phyloP scores from a whole-genome alignment of 108 stramenopile genomes.

The Chaetoceros muelleri region DNA sequence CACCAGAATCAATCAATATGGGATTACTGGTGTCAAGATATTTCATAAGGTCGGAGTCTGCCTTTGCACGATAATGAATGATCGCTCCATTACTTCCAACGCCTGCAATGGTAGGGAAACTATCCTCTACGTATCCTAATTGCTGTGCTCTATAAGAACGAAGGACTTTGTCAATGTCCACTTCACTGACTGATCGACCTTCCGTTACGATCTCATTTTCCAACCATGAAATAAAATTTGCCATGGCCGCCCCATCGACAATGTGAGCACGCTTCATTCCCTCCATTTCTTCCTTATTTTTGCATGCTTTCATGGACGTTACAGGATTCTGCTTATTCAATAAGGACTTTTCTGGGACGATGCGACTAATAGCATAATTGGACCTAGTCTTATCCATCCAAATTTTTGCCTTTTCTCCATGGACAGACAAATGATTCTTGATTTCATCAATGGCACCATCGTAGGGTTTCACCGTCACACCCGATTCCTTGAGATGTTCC shows the following conservation, averaged over 20 bases:
- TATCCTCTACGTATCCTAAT: constrained; percentile 65
- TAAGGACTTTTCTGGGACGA: constrained; percentile 40
- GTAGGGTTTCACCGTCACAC: constrained; percentile 54
- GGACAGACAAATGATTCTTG: constrained; percentile 31
- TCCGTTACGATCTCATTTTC: constrained; percentile 49
- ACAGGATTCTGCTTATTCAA: constrained; percentile 75
- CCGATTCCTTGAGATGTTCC: constrained; percentile 39
- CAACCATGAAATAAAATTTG: constrained; percentile 84
- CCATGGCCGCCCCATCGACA: constrained; percentile 94
- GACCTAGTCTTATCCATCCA: constrained; percentile 58
- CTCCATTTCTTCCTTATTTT: constrained; percentile 85
- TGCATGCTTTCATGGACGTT: constrained; percentile 87
- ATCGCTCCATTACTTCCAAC: constrained; percentile 94
- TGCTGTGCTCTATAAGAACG: constrained; percentile 66
- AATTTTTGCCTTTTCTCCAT: constrained; percentile 31
- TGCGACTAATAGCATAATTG: constrained; percentile 47
- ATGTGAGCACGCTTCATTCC: constrained; percentile 89
- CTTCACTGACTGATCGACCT: constrained; percentile 70
- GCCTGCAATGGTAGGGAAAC: constrained; percentile 94
- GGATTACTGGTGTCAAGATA: constrained; percentile 55
- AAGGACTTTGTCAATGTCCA: constrained; percentile 80
- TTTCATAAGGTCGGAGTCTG: constrained; percentile 47
- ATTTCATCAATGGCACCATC: constrained; percentile 50
- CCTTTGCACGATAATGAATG: constrained; percentile 87
- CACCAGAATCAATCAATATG: constrained; percentile 90